Base-by-base conservation (phyloP, 805 yeast genomes). In the Yarrowia phangngaensis region DNA sequence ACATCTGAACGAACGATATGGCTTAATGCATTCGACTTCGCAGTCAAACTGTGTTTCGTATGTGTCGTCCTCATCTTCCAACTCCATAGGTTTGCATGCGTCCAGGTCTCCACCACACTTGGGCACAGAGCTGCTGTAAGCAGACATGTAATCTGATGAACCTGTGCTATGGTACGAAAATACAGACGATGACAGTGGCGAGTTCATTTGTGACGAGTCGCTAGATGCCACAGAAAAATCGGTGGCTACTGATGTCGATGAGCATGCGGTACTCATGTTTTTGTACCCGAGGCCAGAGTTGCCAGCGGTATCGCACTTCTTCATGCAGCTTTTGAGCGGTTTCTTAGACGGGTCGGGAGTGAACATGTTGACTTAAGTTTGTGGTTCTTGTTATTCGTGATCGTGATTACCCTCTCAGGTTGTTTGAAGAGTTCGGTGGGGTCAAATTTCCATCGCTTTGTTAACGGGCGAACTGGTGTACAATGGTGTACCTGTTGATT, bases 281-380 rank as follows among this genome's bases (percentile, higher is more conserved):
- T 38, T 38, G 45, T 38, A 38, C 26, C 11, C 45, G 13, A 38
- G 31, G 16, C 26, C 9, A 6, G 13, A 6, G 16, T n/a, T n/a
- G n/a, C n/a, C n/a, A n/a, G 17, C 11, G 30, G 30, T 11, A 15
- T 17, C 23, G 32, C 35, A 29, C 22, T 41, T 41, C 9, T 41
- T 41, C 48, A 41, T 41, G 13, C 48, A 41, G 48, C 48, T 41
- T 22, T 41, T 41, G 15, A 41, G 14, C 16, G 48, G 48, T 35
- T 41, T 41, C 14, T 41, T 41, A n/a, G 27, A 12, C 6, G 48
- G 48, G 29, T 41, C 30, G 4, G 48, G 48, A 12, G 34, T 29
- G 29, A 41, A 41, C 48, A 41, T 41, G 22, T 6, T 41, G 27
- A n/a, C n/a, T n/a, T n/a, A n/a, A n/a, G n/a, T n/a, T n/a, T n/a